Percentiles rank a stretch among this genome's conserved stretches.
phyloP scores from a whole-genome alignment of 352 stramenopile species.

The Pythium sp. region DNA sequence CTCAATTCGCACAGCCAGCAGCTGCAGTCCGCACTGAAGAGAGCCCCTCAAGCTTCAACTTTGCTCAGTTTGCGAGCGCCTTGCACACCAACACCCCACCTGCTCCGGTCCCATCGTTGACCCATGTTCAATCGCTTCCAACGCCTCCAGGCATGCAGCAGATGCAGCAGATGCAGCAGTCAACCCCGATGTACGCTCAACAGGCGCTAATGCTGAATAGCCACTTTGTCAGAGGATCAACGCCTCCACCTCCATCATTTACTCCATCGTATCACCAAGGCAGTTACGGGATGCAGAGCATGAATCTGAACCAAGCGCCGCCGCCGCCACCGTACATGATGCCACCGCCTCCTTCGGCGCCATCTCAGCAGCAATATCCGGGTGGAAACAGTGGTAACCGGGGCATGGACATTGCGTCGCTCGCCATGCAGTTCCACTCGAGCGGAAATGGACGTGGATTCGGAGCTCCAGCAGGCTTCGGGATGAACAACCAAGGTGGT shows the following conservation, averaged over 20 bases:
- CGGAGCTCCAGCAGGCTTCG: slow-evolving; percentile 23
- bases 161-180: slow-evolving; percentile 1
- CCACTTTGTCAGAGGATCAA: slow-evolving; percentile 20
- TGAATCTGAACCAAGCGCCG: slow-evolving; percentile 21
- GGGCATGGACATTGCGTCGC: slow-evolving; percentile 54
- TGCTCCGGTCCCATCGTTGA: neutral
- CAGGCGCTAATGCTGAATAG: slow-evolving; percentile 24
- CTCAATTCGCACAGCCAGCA: slow-evolving; percentile 16
- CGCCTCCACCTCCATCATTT: slow-evolving; percentile 6
- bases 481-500: slow-evolving; percentile 11
- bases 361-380: slow-evolving; percentile 21
- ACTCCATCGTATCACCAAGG: slow-evolving; percentile 29
- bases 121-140: slow-evolving; percentile 10
- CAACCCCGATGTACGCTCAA: slow-evolving; percentile 3
- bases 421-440: slow-evolving; percentile 81
- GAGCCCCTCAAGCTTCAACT: slow-evolving; percentile 34
- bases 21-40: slow-evolving; percentile 11
- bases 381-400: slow-evolving; percentile 10
- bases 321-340: slow-evolving; percentile 24
- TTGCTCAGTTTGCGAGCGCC: slow-evolving; percentile 42
- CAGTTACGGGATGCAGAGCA: slow-evolving; percentile 23
- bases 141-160: slow-evolving; percentile 1
- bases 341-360: slow-evolving; percentile 19
- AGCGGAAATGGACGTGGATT: slow-evolving; percentile 13
- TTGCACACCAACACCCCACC: slow-evolving; percentile 27